These are phyloP conservation scores for Phytophthora podocarpi DNA, from an alignment of 352 stramenopile species.

Conservation along the genomic window DNA sequence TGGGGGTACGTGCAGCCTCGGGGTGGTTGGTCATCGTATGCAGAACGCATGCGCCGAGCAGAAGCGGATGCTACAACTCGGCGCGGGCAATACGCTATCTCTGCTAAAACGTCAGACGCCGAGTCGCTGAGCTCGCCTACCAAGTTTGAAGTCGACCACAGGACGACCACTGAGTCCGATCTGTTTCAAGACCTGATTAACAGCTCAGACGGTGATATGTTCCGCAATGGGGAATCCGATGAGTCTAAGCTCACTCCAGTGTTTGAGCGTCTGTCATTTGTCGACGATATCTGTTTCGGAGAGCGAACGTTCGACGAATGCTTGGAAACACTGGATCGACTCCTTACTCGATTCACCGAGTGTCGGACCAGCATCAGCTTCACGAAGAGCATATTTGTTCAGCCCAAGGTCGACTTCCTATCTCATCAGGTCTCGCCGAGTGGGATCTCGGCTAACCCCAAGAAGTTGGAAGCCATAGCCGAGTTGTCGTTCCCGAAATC, in stretches of 20 bases:
- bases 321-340: background rate
- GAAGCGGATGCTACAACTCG: no score
- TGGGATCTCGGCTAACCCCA: slow-evolving; percentile 13
- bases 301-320: background rate
- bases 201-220: no score
- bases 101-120: no score
- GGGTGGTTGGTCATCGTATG: background rate
- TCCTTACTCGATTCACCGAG: slow-evolving; percentile 19
- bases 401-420: slow-evolving; percentile 14
- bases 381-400: slow-evolving; percentile 24
- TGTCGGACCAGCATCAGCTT: slow-evolving; percentile 32
- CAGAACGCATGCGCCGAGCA: no score
- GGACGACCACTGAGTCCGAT: no score
- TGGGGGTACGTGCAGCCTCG: background rate
- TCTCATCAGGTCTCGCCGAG: slow-evolving; percentile 9
- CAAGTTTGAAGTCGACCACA: no score
- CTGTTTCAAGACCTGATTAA: no score
- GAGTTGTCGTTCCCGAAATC: slow-evolving; percentile 13
- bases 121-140: no score
- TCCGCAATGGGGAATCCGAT: no score
- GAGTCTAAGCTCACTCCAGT: background rate
- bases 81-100: no score
- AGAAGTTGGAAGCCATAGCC: slow-evolving; percentile 2
- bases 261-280: background rate
- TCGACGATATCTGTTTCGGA: slow-evolving; percentile 5